Evolutionary conservation across 495 filamentous ascomycete species (phyloP), one percentile per base, ranked within the genome.

Genomic region (Lineolata rhizophorae): DNA sequence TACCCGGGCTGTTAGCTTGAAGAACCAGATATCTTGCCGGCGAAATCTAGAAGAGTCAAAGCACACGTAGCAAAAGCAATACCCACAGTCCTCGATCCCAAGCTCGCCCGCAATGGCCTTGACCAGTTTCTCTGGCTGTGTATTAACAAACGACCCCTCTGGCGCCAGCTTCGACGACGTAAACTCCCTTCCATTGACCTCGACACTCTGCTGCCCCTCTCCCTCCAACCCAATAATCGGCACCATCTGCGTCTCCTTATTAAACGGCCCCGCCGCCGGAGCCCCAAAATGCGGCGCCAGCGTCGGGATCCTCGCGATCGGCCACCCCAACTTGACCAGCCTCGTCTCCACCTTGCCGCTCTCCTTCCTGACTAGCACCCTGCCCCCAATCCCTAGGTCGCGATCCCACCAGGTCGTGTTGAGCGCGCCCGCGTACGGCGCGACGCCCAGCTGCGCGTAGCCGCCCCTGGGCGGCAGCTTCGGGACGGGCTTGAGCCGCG

Each of bases 391-490:
- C 30, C 76, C 72, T 25, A 97, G 63, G 54, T 97, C 87, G 11
- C 85, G 64, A 56, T 92, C 84, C 81, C 79, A 92, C 84, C 84
- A 92, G 2, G 84, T 92, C 32, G 54, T 56, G 40, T 84, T 82
- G 32, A 94, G 52, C 14, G 57, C 80, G 20, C 87, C 83, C 8
- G 82, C 87, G 47, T 94, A 97, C 0, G 78, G 87, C 3, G 87
- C 87, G 19, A 97, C 30, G 16, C 19, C 16, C 3, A 97, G 61
- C 55, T 93, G 81, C n/a, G 72, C 42, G 51, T 80, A 97, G 20
- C 85, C 85, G 15, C 76, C 70, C 45, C 73, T 79, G 30, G 57
- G 74, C 4, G 71, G 66, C 38, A 92, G 68, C 40, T 71, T 80
- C 36, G 80, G 74, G 3, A 91, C 70, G 2, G 85, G 85, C 67